Evolutionary conservation across 2,329 filamentous ascomycete species (phyloP).

Genomic region (Fusarium mexicanum): DNA sequence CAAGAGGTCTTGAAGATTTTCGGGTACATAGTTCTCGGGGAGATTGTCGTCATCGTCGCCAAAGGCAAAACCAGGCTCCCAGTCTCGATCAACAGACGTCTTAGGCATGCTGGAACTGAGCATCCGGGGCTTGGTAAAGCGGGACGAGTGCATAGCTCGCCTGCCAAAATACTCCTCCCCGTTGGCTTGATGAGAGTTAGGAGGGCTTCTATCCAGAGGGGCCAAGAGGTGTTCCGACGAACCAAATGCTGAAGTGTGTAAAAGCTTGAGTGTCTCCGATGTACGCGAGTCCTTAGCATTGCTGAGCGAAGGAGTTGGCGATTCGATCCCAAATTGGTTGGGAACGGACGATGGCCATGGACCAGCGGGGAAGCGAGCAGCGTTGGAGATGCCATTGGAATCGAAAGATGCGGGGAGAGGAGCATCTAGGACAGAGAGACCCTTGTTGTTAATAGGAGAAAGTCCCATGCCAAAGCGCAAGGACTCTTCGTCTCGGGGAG

Average conservation of each 20-base stretch:
- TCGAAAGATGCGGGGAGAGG: slow-evolving; percentile 95
- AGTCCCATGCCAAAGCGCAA: slow-evolving; percentile 74
- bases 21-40: slow-evolving; percentile 74
- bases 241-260: slow-evolving; percentile 75
- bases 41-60: slow-evolving; percentile 74
- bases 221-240: slow-evolving; percentile 70
- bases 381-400: slow-evolving; percentile 92
- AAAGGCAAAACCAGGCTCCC: slow-evolving; percentile 77
- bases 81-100: slow-evolving; percentile 71
- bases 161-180: slow-evolving; percentile 73
- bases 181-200: slow-evolving; percentile 62
- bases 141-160: slow-evolving; percentile 75
- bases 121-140: slow-evolving; percentile 73
- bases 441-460: slow-evolving; percentile 77
- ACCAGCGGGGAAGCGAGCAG: slow-evolving; percentile 79
- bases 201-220: slow-evolving; percentile 58
- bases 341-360: slow-evolving; percentile 94
- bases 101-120: slow-evolving; percentile 75
- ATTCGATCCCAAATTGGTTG: slow-evolving; percentile 89
- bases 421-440: slow-evolving; percentile 90
- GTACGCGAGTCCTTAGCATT: slow-evolving; percentile 68
- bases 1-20: slow-evolving; percentile 71
- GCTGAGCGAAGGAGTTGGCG: slow-evolving; percentile 78
- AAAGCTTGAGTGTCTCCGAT: slow-evolving; percentile 70
- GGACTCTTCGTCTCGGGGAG: slow-evolving; percentile 75